These are phyloP conservation scores for Crithidia acanthocephali DNA, from an alignment of 208 protist genomes.

Conservation along the genomic window DNA sequence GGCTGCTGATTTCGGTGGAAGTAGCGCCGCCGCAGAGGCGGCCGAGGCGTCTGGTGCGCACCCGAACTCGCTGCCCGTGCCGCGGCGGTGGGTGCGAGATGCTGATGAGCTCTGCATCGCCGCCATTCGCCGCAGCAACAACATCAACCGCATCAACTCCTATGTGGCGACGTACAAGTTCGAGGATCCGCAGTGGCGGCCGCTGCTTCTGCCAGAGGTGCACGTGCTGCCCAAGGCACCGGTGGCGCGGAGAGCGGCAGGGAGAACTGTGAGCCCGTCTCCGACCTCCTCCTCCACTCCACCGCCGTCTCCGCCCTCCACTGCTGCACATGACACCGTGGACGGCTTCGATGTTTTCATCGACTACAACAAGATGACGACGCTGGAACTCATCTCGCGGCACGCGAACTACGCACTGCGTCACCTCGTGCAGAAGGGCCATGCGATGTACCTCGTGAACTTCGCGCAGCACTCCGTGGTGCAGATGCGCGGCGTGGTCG, in stretches of 20 bases:
- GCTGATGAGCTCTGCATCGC: constrained; percentile 85
- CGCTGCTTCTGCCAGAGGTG: constrained; percentile 79
- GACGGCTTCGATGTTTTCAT: constrained; percentile 50
- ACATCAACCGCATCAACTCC: constrained; percentile 78
- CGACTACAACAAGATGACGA: constrained; percentile 82
- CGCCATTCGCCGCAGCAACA: constrained; percentile 70
- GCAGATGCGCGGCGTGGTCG: constrained; percentile 76
- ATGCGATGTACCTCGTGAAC: constrained; percentile 83
- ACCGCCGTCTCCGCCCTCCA: constrained; percentile 8
- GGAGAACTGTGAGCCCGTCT: not conserved
- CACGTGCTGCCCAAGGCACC: constrained; percentile 36
- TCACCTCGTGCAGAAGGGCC: constrained; percentile 88
- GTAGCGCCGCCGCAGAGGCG: not conserved
- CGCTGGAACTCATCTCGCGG: constrained; percentile 73
- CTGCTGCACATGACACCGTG: not conserved
- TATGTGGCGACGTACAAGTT: constrained; percentile 92
- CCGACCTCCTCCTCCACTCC: not conserved
- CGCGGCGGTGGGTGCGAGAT: constrained; percentile 85
- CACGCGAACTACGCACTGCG: constrained; percentile 85
- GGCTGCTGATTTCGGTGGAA: not conserved
- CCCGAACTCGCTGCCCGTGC: constrained; percentile 10
- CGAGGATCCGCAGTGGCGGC: constrained; percentile 81
- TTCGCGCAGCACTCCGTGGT: constrained; percentile 82
- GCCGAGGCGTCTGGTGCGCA: not conserved
- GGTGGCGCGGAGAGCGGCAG: not conserved